A percentile compares a stretch with the other conserved stretches of the same genome.
Evolutionary conservation across 1,284 basidiomycete species (phyloP).

Genomic region (Abortiporus biennis): DNA sequence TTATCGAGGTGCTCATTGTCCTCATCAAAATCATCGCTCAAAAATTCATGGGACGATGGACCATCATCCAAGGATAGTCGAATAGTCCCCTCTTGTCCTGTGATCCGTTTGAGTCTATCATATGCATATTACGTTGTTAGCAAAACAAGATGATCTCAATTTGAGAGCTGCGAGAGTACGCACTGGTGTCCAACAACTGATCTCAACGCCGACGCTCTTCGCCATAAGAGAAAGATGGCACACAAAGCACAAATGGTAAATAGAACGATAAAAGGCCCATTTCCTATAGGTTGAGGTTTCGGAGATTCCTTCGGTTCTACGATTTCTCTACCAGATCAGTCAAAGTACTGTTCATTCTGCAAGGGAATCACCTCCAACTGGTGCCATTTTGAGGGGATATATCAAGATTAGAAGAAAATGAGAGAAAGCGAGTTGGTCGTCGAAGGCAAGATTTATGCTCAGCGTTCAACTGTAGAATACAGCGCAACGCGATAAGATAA

Average conservation of each 20-base stretch:
- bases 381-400: too few species aligned
- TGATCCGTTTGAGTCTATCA: slow-evolving; percentile 54
- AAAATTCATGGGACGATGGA: slow-evolving; percentile 57
- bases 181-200: slow-evolving; percentile 63
- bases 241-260: slow-evolving; percentile 57
- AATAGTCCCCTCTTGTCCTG: slow-evolving; percentile 47
- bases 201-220: slow-evolving; percentile 50
- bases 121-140: background rate
- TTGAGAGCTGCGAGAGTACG: slow-evolving; percentile 25
- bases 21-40: slow-evolving; percentile 59
- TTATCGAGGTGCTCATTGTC: slow-evolving; percentile 24
- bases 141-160: background rate
- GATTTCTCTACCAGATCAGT: too few species aligned
- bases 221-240: slow-evolving; percentile 59
- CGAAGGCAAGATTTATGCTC: too few species aligned
- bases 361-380: too few species aligned
- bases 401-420: too few species aligned
- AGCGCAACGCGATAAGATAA: too few species aligned
- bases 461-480: too few species aligned
- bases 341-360: too few species aligned
- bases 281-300: slow-evolving; percentile 62
- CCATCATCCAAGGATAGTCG: slow-evolving; percentile 70
- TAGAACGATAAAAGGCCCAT: slow-evolving; percentile 47
- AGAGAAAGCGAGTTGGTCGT: too few species aligned
- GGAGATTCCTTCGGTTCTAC: slow-evolving; percentile 56